Base-by-base conservation (phyloP, 1,284 basidiomycete species). In the Cryptococcus wingfieldii region DNA sequence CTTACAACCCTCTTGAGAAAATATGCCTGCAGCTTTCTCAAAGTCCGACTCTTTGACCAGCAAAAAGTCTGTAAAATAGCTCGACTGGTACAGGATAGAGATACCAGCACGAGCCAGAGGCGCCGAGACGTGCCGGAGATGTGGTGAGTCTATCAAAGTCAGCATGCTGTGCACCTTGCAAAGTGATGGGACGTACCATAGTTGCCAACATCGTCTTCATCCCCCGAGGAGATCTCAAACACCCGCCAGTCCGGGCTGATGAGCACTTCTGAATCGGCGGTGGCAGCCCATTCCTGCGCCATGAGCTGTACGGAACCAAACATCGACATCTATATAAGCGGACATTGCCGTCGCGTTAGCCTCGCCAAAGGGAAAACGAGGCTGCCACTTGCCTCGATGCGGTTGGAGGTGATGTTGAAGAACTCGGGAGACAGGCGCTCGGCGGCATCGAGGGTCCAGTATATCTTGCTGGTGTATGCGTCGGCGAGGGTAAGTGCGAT, bases 41-140 rank as follows among this genome's bases (percentile, higher is more conserved):
- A 72, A 74, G 47, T 71, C 68, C 2, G 56, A 49, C 37, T 63
- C 64, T 50, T 71, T 71, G 43, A 75, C 89, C 61, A 91, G 83
- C 50, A 91, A 85, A 72, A 88, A 90, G 75, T 91, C 88, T 66
- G 87, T 86, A 81, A 86, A 85, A 71, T 90, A 89, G 10, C 86
- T 88, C 5, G 88, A 89, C 71, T 89, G 89, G 70, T 90, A 91
- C 5, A 90, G 78, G 54, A 90, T 90, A 28, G 87, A 87, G 44
- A 91, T 89, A 9, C 87, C 88, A 38, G 86, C 88, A 25, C 82
- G 83, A 5, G 88, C 87, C 12, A 91, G 79, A 25, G 86, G 86
- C 7, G 86, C 85, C 28, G 88, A 89, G 31, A 91, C 80, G 69
- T 89, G 86, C 56, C 86, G 83, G 0, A 90, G 62, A 50, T 75